Percentiles rank a stretch among this genome's conserved stretches.
These are phyloP conservation scores for Nigrospora sphaerica DNA, from an alignment of 2,329 filamentous ascomycete genomes.

Conservation along the genomic window DNA sequence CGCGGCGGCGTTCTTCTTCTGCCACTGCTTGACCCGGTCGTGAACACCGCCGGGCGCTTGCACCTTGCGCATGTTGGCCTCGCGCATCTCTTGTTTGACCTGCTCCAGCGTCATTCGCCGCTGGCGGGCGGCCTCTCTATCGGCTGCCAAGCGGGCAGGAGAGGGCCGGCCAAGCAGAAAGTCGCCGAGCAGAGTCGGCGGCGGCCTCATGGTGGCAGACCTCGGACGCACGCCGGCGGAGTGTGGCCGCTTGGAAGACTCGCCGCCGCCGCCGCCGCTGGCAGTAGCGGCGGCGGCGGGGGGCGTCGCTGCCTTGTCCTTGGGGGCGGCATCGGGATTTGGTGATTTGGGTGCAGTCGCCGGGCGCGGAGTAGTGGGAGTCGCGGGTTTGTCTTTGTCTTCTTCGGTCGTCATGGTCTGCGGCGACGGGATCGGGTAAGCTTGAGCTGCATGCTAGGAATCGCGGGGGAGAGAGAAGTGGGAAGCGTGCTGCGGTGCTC, in stretches of 20 bases:
- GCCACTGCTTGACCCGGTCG: slow-evolving; percentile 79
- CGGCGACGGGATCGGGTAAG: background rate
- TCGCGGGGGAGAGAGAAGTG: background rate
- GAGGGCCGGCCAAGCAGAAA: slow-evolving; percentile 27
- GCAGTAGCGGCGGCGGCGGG: no score
- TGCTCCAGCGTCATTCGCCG: slow-evolving; percentile 53
- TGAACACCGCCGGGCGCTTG: slow-evolving; percentile 62
- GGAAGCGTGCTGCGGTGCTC: background rate
- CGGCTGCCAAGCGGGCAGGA: slow-evolving; percentile 45
- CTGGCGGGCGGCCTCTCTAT: slow-evolving; percentile 28
- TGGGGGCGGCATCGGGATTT: background rate
- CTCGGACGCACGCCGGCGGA: slow-evolving; percentile 14
- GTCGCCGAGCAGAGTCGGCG: slow-evolving; percentile 20
- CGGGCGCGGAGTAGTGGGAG: background rate
- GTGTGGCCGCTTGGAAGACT: slow-evolving; percentile 11
- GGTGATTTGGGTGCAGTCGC: background rate
- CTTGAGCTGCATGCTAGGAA: background rate
- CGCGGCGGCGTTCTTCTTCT: slow-evolving; percentile 66
- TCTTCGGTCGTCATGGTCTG: slow-evolving; percentile 1
- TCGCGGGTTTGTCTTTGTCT: background rate
- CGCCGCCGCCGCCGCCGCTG: slow-evolving; percentile 6
- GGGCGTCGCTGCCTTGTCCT: background rate
- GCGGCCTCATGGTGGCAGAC: slow-evolving; percentile 16
- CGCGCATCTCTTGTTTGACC: slow-evolving; percentile 52
- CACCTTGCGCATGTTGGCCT: slow-evolving; percentile 50